These are phyloP conservation scores for Leptographium lundbergii DNA, from an alignment of 2,329 filamentous ascomycete species.

Conservation along the genomic window DNA sequence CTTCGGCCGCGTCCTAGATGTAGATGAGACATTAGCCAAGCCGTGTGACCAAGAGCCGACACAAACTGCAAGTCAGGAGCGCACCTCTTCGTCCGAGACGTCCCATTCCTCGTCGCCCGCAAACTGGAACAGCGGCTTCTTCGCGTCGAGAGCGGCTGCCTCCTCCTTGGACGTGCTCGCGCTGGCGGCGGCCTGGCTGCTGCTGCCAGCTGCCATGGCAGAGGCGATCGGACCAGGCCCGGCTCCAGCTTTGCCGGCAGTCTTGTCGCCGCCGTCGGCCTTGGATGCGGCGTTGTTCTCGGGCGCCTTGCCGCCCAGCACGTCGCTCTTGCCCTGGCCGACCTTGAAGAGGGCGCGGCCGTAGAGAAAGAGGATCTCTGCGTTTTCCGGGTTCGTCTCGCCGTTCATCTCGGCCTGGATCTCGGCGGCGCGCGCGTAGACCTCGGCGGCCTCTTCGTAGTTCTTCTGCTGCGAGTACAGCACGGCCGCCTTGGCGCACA, in stretches of 20 bases:
- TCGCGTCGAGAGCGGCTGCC: slow-evolving; percentile 25
- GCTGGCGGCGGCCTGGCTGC: slow-evolving; percentile 24
- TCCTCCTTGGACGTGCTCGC: slow-evolving; percentile 16
- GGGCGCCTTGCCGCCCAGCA: slow-evolving; percentile 70
- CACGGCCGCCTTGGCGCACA: slow-evolving; percentile 68
- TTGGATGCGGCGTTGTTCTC: slow-evolving; percentile 31
- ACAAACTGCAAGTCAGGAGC: neutral
- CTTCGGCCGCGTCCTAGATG: neutral
- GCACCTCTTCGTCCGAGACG: slow-evolving; percentile 59
- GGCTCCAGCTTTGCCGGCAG: slow-evolving; percentile 29
- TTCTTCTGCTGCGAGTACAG: slow-evolving; percentile 76
- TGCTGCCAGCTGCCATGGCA: slow-evolving; percentile 17
- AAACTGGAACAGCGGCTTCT: slow-evolving; percentile 82
- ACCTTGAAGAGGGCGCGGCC: slow-evolving; percentile 89
- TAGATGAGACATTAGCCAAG: neutral
- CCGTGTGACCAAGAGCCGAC: neutral
- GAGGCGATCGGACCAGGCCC: slow-evolving; percentile 20
- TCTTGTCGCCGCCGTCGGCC: slow-evolving; percentile 24
- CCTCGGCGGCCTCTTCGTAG: slow-evolving; percentile 71
- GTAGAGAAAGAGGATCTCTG: slow-evolving; percentile 88
- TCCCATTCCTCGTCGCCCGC: slow-evolving; percentile 90
- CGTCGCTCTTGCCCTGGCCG: slow-evolving; percentile 86
- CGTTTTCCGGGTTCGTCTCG: slow-evolving; percentile 81
- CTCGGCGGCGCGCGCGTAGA: slow-evolving; percentile 80
- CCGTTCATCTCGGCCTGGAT: slow-evolving; percentile 86